Percentiles rank a stretch among this genome's conserved stretches.
These are phyloP conservation scores for Barnettozyma hawaiiensis DNA, from an alignment of 1,139 yeast genomes.

Conservation along the genomic window DNA sequence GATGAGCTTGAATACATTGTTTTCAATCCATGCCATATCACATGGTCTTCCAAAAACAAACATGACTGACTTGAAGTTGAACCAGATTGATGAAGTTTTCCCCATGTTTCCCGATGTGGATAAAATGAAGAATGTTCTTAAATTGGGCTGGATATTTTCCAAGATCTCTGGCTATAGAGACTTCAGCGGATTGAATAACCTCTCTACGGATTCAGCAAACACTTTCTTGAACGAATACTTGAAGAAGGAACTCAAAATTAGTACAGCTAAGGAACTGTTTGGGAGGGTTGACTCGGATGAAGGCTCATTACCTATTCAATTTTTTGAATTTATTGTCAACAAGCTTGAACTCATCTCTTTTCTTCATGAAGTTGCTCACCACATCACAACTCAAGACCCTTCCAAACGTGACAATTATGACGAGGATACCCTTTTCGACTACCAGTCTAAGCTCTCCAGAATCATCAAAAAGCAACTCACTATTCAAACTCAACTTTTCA, in stretches of 20 bases:
- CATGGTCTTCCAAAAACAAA: conserved; percentile 50
- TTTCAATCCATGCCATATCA: conserved; percentile 48
- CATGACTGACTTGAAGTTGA: conserved; percentile 21
- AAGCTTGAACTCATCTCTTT: conserved; percentile 33
- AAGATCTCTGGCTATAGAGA: conserved; percentile 10
- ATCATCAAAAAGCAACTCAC: conserved; percentile 26
- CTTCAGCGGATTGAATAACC: background rate
- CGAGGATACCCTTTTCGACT: conserved; percentile 40
- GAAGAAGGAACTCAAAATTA: conserved; percentile 3
- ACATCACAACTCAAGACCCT: background rate
- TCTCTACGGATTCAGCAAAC: background rate
- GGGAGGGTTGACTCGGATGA: conserved; percentile 11
- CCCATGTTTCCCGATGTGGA: conserved; percentile 23
- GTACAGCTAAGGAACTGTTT: background rate
- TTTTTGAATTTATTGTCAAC: conserved; percentile 29
- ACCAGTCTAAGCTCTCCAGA: conserved; percentile 42
- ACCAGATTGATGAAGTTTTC: conserved; percentile 21
- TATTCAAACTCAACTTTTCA: conserved; percentile 11
- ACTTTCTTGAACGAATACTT: conserved; percentile 4
- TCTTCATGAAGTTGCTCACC: conserved; percentile 27
- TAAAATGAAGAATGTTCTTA: conserved; percentile 21
- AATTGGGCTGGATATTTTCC: conserved; percentile 22
- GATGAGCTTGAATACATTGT: conserved; percentile 45
- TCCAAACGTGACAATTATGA: conserved; percentile 20
- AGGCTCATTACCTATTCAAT: conserved; percentile 13